These are phyloP conservation scores for Cercophora sp. DNA, from an alignment of 495 filamentous ascomycete genomes.

Conservation along the genomic window DNA sequence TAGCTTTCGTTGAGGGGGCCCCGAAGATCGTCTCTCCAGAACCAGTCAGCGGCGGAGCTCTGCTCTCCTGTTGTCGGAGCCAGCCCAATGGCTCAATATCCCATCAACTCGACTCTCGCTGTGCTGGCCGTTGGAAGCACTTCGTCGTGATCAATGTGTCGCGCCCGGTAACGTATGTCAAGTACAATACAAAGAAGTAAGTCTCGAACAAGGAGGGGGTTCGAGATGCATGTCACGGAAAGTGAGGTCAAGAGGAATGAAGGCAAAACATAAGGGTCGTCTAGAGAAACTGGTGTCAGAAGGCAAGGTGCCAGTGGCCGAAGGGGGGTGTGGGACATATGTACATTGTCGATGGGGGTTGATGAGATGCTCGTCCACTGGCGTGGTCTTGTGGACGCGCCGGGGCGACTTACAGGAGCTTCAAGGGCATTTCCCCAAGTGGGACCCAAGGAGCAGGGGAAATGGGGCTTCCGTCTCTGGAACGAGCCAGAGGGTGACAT, in stretches of 20 bases:
- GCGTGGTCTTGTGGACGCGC: background rate
- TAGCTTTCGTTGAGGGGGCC: too few relatives aligned
- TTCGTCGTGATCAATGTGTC: too few relatives aligned
- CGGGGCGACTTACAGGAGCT: background rate
- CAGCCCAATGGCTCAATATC: too few relatives aligned
- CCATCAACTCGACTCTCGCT: background rate
- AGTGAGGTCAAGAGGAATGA: background rate
- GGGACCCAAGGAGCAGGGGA: constrained; percentile 9
- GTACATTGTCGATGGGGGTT: constrained; percentile 14
- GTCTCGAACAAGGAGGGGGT: constrained; percentile 25
- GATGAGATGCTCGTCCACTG: constrained; percentile 10
- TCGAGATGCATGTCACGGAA: constrained; percentile 14
- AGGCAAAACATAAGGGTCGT: background rate
- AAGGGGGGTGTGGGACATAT: constrained; percentile 20
- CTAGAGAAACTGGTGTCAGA: background rate
- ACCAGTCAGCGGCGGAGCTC: too few relatives aligned
- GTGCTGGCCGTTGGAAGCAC: too few relatives aligned
- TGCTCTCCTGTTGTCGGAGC: too few relatives aligned
- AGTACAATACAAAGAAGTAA: constrained; percentile 4
- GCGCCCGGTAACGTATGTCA: constrained; percentile 1
- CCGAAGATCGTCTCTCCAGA: too few relatives aligned
- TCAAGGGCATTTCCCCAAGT: constrained; percentile 5
- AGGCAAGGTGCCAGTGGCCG: constrained; percentile 1
- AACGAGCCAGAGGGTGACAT: constrained; percentile 7
- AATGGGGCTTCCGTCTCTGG: constrained; percentile 13